Evolutionary conservation across 2,329 filamentous ascomycete species (phyloP).

Genomic region (Pseudocercospora fuligena): DNA sequence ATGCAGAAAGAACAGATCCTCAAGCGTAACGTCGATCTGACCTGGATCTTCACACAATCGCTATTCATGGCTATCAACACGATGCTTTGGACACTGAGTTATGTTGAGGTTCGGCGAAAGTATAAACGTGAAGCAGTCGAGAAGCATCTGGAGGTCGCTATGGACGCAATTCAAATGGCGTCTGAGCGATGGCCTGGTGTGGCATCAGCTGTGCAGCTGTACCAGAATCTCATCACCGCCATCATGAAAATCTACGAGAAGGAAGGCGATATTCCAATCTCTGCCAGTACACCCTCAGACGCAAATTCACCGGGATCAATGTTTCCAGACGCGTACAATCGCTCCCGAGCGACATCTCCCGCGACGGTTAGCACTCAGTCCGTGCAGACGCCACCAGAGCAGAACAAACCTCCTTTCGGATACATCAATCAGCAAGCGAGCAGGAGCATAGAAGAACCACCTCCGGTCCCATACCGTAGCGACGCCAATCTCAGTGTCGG

Average conservation of each 20-base stretch:
- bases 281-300: constrained; percentile 54
- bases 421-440: constrained; percentile 38
- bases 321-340: constrained; percentile 47
- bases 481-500: constrained; percentile 22
- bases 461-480: constrained; percentile 39
- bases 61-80: constrained; percentile 93
- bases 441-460: constrained; percentile 37
- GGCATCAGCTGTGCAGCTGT: constrained; percentile 80
- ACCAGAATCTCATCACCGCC: constrained; percentile 81
- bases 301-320: constrained; percentile 46
- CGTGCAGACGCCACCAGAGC: constrained; percentile 41
- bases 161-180: constrained; percentile 79
- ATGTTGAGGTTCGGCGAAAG: constrained; percentile 75
- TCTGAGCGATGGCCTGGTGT: constrained; percentile 92
- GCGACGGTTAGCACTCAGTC: constrained; percentile 40
- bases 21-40: constrained; percentile 77
- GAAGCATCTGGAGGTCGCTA: constrained; percentile 71
- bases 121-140: constrained; percentile 78
- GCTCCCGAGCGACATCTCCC: constrained; percentile 53
- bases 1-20: constrained; percentile 81
- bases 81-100: constrained; percentile 88
- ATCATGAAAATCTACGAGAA: constrained; percentile 86
- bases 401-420: constrained; percentile 32
- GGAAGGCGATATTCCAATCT: constrained; percentile 56
- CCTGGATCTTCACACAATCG: constrained; percentile 89